phyloP scores from a whole-genome alignment of 306 rosid genomes.

The Begonia peltatifolia region DNA sequence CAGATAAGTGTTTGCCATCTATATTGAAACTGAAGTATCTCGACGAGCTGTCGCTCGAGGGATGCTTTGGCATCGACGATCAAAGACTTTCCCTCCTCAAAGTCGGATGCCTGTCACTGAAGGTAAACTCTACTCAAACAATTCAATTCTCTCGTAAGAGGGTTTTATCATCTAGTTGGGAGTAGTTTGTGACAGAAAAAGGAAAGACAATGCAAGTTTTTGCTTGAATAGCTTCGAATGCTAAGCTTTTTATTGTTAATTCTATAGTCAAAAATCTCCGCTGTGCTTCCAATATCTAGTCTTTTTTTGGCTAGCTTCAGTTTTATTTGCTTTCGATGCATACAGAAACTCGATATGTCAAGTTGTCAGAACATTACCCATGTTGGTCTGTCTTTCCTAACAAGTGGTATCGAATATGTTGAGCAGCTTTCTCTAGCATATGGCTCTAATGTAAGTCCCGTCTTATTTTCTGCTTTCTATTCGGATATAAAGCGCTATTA shows the following conservation, averaged over 20 bases:
- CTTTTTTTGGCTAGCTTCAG: no score
- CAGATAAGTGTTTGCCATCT: constrained; percentile 29
- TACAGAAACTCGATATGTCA: constrained; percentile 47
- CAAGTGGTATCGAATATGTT: constrained; percentile 36
- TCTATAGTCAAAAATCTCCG: no score
- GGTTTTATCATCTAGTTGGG: not conserved
- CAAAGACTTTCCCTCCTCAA: constrained; percentile 18
- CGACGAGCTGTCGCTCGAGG: constrained; percentile 36
- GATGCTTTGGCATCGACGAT: constrained; percentile 38
- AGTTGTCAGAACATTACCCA: constrained; percentile 43
- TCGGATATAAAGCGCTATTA: constrained; percentile 2
- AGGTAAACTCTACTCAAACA: constrained; percentile 14
- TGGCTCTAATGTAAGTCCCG: constrained; percentile 39
- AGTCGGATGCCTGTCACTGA: constrained; percentile 15
- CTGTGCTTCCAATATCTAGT: no score
- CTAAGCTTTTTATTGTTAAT: no score
- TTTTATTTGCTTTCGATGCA: constrained; percentile 1
- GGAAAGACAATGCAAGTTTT: not conserved
- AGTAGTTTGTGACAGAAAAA: no score
- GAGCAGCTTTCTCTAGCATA: constrained; percentile 40
- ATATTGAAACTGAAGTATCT: constrained; percentile 25
- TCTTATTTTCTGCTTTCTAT: no score
- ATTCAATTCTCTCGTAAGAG: no score
- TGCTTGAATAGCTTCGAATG: no score
- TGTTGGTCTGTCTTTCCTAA: constrained; percentile 44